Evolutionary conservation across 495 filamentous ascomycete genomes (phyloP).

Genomic region (Staphylotrichum tortipilum): DNA sequence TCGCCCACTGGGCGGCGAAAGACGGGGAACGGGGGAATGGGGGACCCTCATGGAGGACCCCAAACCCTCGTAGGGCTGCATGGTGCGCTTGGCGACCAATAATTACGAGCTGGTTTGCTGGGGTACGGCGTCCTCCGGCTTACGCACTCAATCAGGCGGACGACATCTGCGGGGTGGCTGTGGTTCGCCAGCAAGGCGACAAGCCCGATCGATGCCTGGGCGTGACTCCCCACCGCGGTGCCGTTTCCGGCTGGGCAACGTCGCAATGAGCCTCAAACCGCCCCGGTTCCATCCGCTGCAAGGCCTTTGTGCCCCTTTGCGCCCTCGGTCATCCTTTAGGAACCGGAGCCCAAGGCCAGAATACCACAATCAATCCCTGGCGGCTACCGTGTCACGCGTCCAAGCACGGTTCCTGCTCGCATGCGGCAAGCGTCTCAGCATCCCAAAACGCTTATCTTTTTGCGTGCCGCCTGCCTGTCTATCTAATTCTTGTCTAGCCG

Average conservation of each 20-base stretch:
- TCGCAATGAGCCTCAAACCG: not conserved
- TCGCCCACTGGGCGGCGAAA: no score
- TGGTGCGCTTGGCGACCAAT: not conserved
- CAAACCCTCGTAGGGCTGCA: conserved; percentile 8
- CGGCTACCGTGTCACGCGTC: not conserved
- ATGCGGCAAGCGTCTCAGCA: no score
- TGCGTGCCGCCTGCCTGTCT: conserved; percentile 1
- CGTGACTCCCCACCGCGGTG: conserved; percentile 5
- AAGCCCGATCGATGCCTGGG: not conserved
- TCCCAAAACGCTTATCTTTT: not conserved
- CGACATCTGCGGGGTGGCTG: not conserved
- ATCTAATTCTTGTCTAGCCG: conserved; percentile 64
- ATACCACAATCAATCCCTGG: no score
- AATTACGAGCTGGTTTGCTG: conserved; percentile 1
- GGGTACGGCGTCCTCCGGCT: conserved; percentile 2
- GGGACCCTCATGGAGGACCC: no score
- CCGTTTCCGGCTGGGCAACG: not conserved
- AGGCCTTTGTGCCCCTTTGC: not conserved
- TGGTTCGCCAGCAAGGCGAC: conserved; percentile 11
- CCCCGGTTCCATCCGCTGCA: not conserved
- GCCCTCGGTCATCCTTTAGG: not conserved
- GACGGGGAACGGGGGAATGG: no score
- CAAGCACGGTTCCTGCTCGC: not conserved
- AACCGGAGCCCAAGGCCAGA: no score
- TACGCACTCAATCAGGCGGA: conserved; percentile 3